Conservation (phyloP, 2,329 filamentous ascomycete genomes). For the Raffaelea arxii region DNA sequence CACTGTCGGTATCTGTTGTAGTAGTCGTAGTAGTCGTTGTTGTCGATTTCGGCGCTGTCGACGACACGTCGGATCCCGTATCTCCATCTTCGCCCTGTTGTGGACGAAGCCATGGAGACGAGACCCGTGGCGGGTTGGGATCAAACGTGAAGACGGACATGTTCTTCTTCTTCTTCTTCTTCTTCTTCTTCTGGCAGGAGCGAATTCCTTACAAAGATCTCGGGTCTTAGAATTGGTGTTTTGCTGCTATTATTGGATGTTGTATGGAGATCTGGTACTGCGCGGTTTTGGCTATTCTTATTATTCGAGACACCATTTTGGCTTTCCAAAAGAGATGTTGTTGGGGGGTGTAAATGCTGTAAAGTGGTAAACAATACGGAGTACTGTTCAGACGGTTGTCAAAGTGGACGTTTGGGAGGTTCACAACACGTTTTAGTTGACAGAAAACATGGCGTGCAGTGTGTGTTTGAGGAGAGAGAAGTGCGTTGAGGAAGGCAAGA, state of each 20-base stretch:
- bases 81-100: slow-evolving; percentile 18
- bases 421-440: no score
- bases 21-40: no score
- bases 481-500: no score
- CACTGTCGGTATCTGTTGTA: no score
- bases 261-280: slow-evolving; percentile 2
- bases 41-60: slow-evolving; percentile 15
- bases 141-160: slow-evolving; percentile 96
- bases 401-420: no score
- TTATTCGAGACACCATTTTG: slow-evolving; percentile 11
- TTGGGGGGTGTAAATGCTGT: no score
- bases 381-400: no score
- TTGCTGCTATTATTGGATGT: neutral
- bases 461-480: no score
- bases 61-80: slow-evolving; percentile 4
- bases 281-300: neutral
- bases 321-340: no score
- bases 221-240: neutral
- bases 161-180: neutral
- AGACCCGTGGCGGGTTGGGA: slow-evolving; percentile 74
- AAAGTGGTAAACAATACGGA: no score
- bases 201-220: neutral
- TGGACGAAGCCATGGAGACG: slow-evolving; percentile 75
- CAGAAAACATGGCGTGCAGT: no score
- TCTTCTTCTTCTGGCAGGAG: neutral